These are phyloP conservation scores for Furcasterigmium furcatum DNA, from an alignment of 2,329 filamentous ascomycete genomes.

Conservation along the genomic window DNA sequence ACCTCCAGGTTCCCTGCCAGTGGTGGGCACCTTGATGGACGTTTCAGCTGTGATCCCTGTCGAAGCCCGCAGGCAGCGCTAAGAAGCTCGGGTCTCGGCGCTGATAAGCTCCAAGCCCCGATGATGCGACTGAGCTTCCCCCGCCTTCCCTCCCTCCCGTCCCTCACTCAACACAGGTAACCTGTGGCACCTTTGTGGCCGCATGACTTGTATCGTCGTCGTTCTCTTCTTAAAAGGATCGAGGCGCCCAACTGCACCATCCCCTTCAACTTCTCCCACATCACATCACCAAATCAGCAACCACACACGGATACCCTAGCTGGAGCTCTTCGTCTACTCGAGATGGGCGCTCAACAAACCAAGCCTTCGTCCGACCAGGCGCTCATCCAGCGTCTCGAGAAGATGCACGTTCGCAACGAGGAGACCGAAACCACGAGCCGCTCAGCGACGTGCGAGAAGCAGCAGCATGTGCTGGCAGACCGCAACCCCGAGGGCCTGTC, in stretches of 20 bases:
- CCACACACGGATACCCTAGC: too few relatives aligned
- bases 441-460: slow-evolving; percentile 24
- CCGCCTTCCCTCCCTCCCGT: too few relatives aligned
- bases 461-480: slow-evolving; percentile 15
- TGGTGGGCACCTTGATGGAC: neutral
- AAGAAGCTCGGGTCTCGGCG: neutral
- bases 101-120: neutral
- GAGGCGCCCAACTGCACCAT: neutral
- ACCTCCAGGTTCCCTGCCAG: slow-evolving; percentile 10
- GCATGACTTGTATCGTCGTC: too few relatives aligned
- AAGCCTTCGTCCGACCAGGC: slow-evolving; percentile 39
- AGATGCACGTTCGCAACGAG: slow-evolving; percentile 45
- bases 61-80: neutral
- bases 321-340: too few relatives aligned
- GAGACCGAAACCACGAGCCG: slow-evolving; percentile 38
- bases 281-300: neutral
- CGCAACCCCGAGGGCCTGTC: slow-evolving; percentile 44
- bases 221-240: too few relatives aligned
- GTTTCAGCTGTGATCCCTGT: neutral
- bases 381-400: slow-evolving; percentile 37
- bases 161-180: too few relatives aligned
- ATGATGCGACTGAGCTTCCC: neutral
- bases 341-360: slow-evolving; percentile 44
- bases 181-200: too few relatives aligned
- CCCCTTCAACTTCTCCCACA: neutral